Base-by-base conservation (phyloP, 768 basidiomycete genomes). In the Macrolepiota dolichaula region DNA sequence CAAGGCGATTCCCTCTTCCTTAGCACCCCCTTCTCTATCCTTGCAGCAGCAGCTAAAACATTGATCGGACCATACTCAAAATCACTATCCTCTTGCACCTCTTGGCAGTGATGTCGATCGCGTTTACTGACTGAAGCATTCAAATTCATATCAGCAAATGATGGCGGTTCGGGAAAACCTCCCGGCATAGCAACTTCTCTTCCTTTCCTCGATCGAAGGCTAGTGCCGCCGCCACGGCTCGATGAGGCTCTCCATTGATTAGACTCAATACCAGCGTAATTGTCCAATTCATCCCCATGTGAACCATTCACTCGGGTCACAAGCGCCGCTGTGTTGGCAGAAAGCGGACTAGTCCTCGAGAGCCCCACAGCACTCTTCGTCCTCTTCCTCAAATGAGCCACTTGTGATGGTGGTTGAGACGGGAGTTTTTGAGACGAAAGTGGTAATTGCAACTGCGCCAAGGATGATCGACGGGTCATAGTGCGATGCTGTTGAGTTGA, bases 21-120 rank as follows among this genome's bases (percentile, higher is more conserved):
- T 40, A 53, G 37, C 35, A 49, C 37, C 59, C 46, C 50, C 60
- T 57, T 59, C 22, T 66, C 65, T 53, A 66, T 66, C 42, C 44
- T 62, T 19, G 65, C 65, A 29, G 65, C 65, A 22, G 63, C 63
- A 22, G 61, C 61, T 36, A 66, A 57, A 29, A 64, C 57, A 55
- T 51, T 59, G 13, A 51, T 40, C 12, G 40, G 40, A 13, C 50
- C 42, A 53, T 51, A 38, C 35, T 38, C 37, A 38, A 15, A 36
- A 46, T 46, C 57, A 15, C n/a, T 36, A 9, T 40, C 37, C 35
- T 15, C 51, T 42, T 27, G 11, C 10, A 35, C 38, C 22, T 50
- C 49, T 12, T n/a, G 40, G n/a, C 4, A 3, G 17, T 9, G 35
- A 38, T 51, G 53, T 12, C 40, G 40, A 15, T 59, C 38, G 24